Percentiles rank a stretch among this genome's conserved stretches.
phyloP scores from a whole-genome alignment of 495 filamentous ascomycete species.

The Penicilliopsis zonata region DNA sequence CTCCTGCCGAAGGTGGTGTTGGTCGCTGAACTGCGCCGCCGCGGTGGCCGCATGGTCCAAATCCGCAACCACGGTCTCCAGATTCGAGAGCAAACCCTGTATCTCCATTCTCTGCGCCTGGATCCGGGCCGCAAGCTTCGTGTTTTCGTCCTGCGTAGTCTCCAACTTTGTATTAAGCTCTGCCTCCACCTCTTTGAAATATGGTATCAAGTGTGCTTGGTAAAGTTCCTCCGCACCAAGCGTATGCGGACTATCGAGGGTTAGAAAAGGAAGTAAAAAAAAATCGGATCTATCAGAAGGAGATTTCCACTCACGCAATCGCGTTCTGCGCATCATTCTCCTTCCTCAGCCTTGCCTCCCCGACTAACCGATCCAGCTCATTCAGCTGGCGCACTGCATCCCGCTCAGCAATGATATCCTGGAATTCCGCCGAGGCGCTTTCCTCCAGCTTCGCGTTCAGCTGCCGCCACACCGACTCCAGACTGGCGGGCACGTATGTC shows the following conservation, averaged over 20 bases:
- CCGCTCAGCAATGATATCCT: constrained; percentile 56
- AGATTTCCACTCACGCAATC: constrained; percentile 28
- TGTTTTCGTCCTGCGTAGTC: constrained; percentile 52
- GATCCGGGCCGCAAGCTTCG: constrained; percentile 46
- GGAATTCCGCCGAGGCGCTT: constrained; percentile 58
- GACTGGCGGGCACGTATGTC: constrained; percentile 48
- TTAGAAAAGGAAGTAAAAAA: constrained; percentile 1
- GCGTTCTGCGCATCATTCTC: constrained; percentile 19
- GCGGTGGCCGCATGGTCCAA: constrained; percentile 50
- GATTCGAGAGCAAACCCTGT: constrained; percentile 45
- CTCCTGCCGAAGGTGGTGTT: constrained; percentile 29
- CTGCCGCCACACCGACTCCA: constrained; percentile 57
- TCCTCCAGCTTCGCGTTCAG: constrained; percentile 55
- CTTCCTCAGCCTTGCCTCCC: constrained; percentile 52
- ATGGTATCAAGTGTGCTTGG: constrained; percentile 57
- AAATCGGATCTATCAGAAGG: constrained; percentile 2
- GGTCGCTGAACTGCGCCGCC: constrained; percentile 26
- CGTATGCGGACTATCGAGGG: constrained; percentile 51
- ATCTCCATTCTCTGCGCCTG: constrained; percentile 63
- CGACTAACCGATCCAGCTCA: constrained; percentile 64
- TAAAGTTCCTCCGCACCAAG: constrained; percentile 57
- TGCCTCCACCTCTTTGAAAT: constrained; percentile 46
- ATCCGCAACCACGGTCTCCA: constrained; percentile 59
- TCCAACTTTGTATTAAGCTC: constrained; percentile 50
- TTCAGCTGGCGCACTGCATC: constrained; percentile 67